Conservation (phyloP, 1,139 yeast species). For the Saccharomyces pastorianus region DNA sequence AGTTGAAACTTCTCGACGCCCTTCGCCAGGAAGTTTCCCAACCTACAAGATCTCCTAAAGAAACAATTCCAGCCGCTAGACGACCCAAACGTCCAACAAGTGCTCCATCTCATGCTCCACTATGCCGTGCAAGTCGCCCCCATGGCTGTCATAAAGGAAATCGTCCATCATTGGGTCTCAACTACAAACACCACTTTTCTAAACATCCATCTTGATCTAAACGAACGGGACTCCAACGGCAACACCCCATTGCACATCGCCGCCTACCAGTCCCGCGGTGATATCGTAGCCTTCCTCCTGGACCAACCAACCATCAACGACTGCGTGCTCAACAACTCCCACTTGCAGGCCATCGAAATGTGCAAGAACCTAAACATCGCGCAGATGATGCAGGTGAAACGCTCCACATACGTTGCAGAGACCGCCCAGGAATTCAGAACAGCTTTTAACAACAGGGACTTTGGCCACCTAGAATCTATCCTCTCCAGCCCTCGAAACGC, state of each 20-base stretch:
- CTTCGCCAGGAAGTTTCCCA: slow-evolving; percentile 45
- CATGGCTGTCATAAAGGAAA: slow-evolving; percentile 38
- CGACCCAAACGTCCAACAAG: slow-evolving; percentile 33
- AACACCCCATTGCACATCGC: slow-evolving; percentile 92
- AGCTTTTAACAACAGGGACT: slow-evolving; percentile 61
- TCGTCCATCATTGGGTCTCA: slow-evolving; percentile 24
- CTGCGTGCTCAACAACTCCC: slow-evolving; percentile 62
- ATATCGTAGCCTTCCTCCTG: slow-evolving; percentile 64
- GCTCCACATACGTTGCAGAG: slow-evolving; percentile 74
- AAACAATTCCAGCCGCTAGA: slow-evolving; percentile 18
- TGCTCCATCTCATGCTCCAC: slow-evolving; percentile 44
- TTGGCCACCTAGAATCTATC: slow-evolving; percentile 53
- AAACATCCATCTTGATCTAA: slow-evolving; percentile 43
- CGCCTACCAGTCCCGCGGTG: slow-evolving; percentile 63
- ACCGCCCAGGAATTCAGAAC: slow-evolving; percentile 59
- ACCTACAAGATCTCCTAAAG: slow-evolving; percentile 28
- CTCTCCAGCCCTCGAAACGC: slow-evolving; percentile 67
- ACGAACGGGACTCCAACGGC: slow-evolving; percentile 70
- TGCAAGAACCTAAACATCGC: slow-evolving; percentile 60
- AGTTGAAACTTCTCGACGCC: slow-evolving; percentile 58
- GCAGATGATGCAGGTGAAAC: slow-evolving; percentile 65
- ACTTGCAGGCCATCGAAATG: slow-evolving; percentile 78
- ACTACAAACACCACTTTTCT: slow-evolving; percentile 12
- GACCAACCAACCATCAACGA: slow-evolving; percentile 60
- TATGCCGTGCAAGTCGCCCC: slow-evolving; percentile 88